A percentile compares a stretch with the other conserved stretches of the same genome.
Conservation (phyloP, 164 flowering plant species). For the Protea cynaroides region DNA sequence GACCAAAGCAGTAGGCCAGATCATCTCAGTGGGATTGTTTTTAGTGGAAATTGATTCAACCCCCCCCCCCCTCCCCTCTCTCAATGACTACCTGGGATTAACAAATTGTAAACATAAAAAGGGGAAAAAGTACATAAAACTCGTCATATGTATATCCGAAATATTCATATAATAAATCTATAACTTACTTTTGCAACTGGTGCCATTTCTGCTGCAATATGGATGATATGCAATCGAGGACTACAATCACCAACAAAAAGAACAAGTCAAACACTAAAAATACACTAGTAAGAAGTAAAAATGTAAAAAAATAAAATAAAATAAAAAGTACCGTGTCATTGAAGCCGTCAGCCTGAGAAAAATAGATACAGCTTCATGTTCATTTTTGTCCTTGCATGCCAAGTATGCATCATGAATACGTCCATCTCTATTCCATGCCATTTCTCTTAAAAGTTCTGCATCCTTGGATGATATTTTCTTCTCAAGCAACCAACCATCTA, state of each 20-base stretch:
- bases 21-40: too few relatives aligned
- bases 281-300: background rate
- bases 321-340: constrained; percentile 38
- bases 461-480: constrained; percentile 63
- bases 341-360: constrained; percentile 60
- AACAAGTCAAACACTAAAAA: constrained; percentile 6
- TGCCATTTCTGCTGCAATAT: constrained; percentile 98
- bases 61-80: too few relatives aligned
- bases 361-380: constrained; percentile 41
- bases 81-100: too few relatives aligned
- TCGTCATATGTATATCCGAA: too few relatives aligned
- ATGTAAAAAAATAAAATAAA: background rate
- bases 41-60: too few relatives aligned
- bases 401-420: constrained; percentile 59
- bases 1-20: too few relatives aligned
- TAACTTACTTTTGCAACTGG: constrained; percentile 87
- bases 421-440: constrained; percentile 77
- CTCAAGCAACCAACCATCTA: constrained; percentile 92
- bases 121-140: too few relatives aligned
- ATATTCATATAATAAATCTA: too few relatives aligned
- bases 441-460: constrained; percentile 67
- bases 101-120: too few relatives aligned
- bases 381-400: constrained; percentile 62
- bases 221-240: constrained; percentile 73
- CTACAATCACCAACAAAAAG: constrained; percentile 38